phyloP scores from a whole-genome alignment of 2,329 filamentous ascomycete genomes.

The Plectosphaerella sp. region DNA sequence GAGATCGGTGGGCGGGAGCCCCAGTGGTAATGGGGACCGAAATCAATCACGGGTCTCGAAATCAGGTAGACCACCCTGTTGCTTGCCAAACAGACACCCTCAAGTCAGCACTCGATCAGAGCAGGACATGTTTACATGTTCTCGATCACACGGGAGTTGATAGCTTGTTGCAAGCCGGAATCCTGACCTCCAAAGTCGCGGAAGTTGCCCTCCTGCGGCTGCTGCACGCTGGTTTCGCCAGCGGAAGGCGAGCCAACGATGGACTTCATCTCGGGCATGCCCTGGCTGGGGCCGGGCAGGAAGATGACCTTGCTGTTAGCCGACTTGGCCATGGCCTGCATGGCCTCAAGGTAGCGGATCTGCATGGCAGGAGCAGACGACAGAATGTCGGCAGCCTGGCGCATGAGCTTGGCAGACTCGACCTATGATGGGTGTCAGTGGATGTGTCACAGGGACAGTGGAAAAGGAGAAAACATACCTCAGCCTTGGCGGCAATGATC shows the following conservation, averaged over 20 bases:
- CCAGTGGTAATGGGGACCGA: background rate
- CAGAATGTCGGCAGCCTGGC: constrained; percentile 89
- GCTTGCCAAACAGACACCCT: constrained; percentile 4
- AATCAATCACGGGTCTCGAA: background rate
- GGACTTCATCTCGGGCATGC: constrained; percentile 42
- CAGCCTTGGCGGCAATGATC: constrained; percentile 93
- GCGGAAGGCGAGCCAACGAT: constrained; percentile 32
- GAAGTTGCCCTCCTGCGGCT: constrained; percentile 23
- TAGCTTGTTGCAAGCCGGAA: constrained; percentile 68
- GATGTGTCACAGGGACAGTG: no score
- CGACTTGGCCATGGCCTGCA: constrained; percentile 97
- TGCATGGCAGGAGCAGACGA: constrained; percentile 94
- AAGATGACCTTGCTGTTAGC: constrained; percentile 89
- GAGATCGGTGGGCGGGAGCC: background rate
- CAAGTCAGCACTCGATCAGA: constrained; percentile 11
- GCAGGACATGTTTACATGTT: constrained; percentile 59
- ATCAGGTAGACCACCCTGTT: constrained; percentile 12
- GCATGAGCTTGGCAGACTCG: constrained; percentile 90
- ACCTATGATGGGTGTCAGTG: constrained; percentile 43
- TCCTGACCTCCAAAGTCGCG: constrained; percentile 51
- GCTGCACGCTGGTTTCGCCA: constrained; percentile 38
- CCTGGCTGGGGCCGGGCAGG: constrained; percentile 59
- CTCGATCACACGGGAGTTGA: constrained; percentile 80
- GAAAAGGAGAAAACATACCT: constrained; percentile 40
- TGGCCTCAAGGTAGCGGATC: constrained; percentile 94